Evolutionary conservation across 495 filamentous ascomycete genomes (phyloP), one percentile per base, ranked within the genome.

Genomic region (Schizothecium vesticola): DNA sequence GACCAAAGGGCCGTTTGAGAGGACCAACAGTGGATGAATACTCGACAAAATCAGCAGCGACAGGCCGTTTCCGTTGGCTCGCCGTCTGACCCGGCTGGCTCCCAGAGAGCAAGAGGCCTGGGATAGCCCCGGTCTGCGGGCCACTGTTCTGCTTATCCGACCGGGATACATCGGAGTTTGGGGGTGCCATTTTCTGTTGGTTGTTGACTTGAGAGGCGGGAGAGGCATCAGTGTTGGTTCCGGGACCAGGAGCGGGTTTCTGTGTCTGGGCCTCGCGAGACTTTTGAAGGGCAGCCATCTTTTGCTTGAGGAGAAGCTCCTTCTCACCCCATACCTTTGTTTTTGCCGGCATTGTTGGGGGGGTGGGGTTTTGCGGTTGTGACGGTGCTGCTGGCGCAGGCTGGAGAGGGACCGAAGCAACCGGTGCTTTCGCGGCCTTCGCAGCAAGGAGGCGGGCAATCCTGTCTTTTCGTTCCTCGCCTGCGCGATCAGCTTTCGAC

Each of bases 1-100:
- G 85, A 33, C 83, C 86, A 69, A 90, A 90, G 19, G 86, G 84
- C 61, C 88, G 86, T 73, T 92, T 95, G 29, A 82, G 73, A n/a
- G 83, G 75, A 19, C 74, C 75, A 13, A 71, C 61, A 61, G 61
- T 80, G 64, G 69, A 68, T 5, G 87, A 80, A 67, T 87, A 87
- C 57, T 83, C 82, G 63, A 89, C 87, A 70, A 96, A 94, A 74
- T 96, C 93, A 16, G 91, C 85, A 43, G 93, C 93, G 57, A 91
- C 90, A n/a, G 91, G 92, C 23, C 94, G 89, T 77, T 97, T 97
- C 22, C 90, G 86, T 51, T 72, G 70, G 33, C 58, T 73, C 24
- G 67, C 19, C 8, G 64, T 13, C 23, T 31, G 57, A 10, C 36
- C 58, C 3, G 66, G 64, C 25, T 71, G 67, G 22, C 51, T 11